Percentiles rank a stretch among this genome's conserved stretches.
Conservation (phyloP, 768 basidiomycete genomes). For the Boletus pseudo-olivaceus region DNA sequence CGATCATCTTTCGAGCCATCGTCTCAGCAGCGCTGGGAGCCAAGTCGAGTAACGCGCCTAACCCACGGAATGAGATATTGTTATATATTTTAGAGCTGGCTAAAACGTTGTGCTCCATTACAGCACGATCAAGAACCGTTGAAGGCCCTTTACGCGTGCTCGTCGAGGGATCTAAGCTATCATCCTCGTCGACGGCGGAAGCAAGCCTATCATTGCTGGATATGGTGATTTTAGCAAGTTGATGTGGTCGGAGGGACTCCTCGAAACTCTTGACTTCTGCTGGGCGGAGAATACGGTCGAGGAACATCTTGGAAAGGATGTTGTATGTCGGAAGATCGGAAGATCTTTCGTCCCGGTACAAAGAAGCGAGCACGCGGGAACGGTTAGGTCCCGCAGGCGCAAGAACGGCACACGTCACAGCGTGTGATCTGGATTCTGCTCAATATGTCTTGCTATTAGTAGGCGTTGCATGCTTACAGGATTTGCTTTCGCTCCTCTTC, state of each 20-base stretch:
- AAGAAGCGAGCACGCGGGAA: slow-evolving; percentile 85
- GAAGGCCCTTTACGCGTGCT: slow-evolving; percentile 88
- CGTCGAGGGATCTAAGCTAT: slow-evolving; percentile 47
- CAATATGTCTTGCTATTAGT: slow-evolving; percentile 2
- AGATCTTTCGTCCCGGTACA: slow-evolving; percentile 93
- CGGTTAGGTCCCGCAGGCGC: slow-evolving; percentile 97
- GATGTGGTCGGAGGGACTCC: slow-evolving; percentile 82
- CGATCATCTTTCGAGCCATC: slow-evolving; percentile 98
- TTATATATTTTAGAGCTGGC: slow-evolving; percentile 97
- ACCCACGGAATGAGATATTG: slow-evolving; percentile 93
- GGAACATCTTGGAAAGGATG: slow-evolving; percentile 96
- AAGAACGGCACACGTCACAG: slow-evolving; percentile 93
- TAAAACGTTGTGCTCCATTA: slow-evolving; percentile 98
- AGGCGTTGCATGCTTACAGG: slow-evolving; percentile 56
- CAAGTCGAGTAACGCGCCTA: slow-evolving; percentile 85
- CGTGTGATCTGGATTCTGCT: slow-evolving; percentile 58
- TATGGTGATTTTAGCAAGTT: slow-evolving; percentile 87
- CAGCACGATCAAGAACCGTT: slow-evolving; percentile 94
- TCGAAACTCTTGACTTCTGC: slow-evolving; percentile 90
- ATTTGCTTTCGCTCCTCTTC: slow-evolving; percentile 90
- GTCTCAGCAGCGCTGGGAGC: slow-evolving; percentile 92
- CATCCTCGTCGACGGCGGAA: slow-evolving; percentile 58
- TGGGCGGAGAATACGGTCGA: slow-evolving; percentile 92
- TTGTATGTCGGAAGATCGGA: slow-evolving; percentile 75
- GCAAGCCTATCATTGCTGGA: slow-evolving; percentile 80